A percentile compares a stretch with the other conserved stretches of the same genome.
Conservation (phyloP, 106 monocot genomes). For the Dendrobium huoshanense region DNA sequence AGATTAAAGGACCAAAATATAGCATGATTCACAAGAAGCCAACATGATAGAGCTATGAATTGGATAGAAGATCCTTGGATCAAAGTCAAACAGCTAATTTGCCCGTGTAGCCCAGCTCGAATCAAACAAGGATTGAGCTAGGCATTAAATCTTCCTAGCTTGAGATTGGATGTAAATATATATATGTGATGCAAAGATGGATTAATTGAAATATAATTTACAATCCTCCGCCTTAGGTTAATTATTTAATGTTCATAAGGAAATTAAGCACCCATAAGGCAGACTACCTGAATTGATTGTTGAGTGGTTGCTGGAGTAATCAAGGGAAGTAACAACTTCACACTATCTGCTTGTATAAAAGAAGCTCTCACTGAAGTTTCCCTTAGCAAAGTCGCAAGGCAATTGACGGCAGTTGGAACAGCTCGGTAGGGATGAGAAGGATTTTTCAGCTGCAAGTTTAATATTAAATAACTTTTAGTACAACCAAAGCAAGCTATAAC, state of each 20-base stretch:
- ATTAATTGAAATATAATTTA: not conserved
- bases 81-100: too few relatives aligned
- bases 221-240: not conserved
- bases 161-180: not conserved
- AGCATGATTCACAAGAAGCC: too few relatives aligned
- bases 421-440: slow-evolving; percentile 77
- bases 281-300: slow-evolving; percentile 86
- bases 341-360: slow-evolving; percentile 85
- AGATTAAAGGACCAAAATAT: too few relatives aligned
- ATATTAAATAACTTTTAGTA: not conserved
- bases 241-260: not conserved
- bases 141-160: too few relatives aligned
- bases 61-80: too few relatives aligned
- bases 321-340: slow-evolving; percentile 84
- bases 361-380: slow-evolving; percentile 50
- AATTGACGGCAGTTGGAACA: slow-evolving; percentile 59
- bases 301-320: slow-evolving; percentile 92
- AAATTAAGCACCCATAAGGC: not conserved
- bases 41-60: too few relatives aligned
- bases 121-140: too few relatives aligned
- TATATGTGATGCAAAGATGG: not conserved
- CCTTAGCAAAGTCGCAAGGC: slow-evolving; percentile 68
- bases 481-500: slow-evolving; percentile 2
- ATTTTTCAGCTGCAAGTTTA: slow-evolving; percentile 56
- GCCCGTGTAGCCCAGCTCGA: too few relatives aligned